Base-by-base conservation (phyloP, 306 rosid species). In the Inga leiocalycina region DNA sequence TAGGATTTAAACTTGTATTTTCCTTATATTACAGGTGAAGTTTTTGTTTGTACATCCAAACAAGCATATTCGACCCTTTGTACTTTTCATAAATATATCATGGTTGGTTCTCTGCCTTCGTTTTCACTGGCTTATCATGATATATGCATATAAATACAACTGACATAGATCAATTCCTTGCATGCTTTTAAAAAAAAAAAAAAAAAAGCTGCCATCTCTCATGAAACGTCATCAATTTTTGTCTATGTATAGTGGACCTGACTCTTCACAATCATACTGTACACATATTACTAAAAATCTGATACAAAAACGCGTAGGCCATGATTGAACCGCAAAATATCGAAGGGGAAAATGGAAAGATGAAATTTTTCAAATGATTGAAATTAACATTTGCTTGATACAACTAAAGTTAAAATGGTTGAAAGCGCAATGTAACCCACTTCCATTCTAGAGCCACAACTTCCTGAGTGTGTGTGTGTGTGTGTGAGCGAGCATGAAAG, bases 161-260 rank as follows among this genome's bases (percentile, higher is more conserved):
- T 30, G 6, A 15, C 2, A 44, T 44, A 44, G 43, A 66, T 76
- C 39, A 15, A 15, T 10, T 59, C n/a, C 52, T 52, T 6, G 70
- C 71, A 30, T 68, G 81, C 15, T 15, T 41, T 34, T 24, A 17
- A 13, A 2, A 32, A 32, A 32, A 32, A 32, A 32, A 32, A 32
- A 2, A 39, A 39, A 27, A 8, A 59, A 22, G 32, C 3, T 20
- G 30, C 17, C 34, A 14, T 1, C 48, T 69, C 59, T 35, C 54
- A 46, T 62, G 41, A 46, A 72, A 17, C 12, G 51, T 65, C 62
- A 37, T 64, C 37, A 32, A 46, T 2, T 62, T 73, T 73, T 44
- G 64, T 80, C 71, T 22, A 8, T 44, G 30, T 62, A 44, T 52
- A 45, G 66, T 46, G 71, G 72, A 27, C 80, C 62, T n/a, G n/a